A percentile compares a stretch with the other conserved stretches of the same genome.
Evolutionary conservation across 1,139 yeast genomes (phyloP).

Genomic region (Casaregolazyma suthepensis): DNA sequence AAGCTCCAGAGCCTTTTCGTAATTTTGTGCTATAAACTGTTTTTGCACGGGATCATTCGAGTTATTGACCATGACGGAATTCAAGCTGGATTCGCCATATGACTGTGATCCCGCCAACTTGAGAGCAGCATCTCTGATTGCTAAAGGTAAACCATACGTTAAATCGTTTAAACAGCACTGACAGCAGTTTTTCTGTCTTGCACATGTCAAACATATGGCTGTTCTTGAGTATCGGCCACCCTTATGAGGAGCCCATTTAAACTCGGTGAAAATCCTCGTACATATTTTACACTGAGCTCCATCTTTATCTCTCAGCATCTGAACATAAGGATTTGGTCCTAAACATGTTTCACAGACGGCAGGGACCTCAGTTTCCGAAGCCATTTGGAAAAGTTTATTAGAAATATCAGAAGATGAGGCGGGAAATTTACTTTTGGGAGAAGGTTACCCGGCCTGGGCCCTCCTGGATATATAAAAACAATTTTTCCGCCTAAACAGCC

Average conservation of each 20-base stretch:
- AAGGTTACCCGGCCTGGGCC: neutral
- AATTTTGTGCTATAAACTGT: conserved; percentile 47
- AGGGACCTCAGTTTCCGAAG: conserved; percentile 43
- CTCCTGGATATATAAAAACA: neutral
- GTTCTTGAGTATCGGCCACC: conserved; percentile 27
- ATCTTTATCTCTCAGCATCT: conserved; percentile 64
- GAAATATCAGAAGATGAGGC: neutral
- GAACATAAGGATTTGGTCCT: conserved; percentile 57
- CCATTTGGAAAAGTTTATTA: neutral
- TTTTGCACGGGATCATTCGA: conserved; percentile 42
- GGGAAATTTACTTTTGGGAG: neutral
- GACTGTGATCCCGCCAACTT: conserved; percentile 49
- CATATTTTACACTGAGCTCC: conserved; percentile 70
- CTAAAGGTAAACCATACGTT: conserved; percentile 70
- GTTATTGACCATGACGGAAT: conserved; percentile 28
- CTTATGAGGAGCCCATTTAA: conserved; percentile 52
- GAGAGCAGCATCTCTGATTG: conserved; percentile 74
- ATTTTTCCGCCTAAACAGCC: neutral
- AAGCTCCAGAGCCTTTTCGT: conserved; percentile 39
- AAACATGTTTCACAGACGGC: conserved; percentile 69
- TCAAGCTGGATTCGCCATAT: conserved; percentile 26
- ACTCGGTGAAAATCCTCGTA: conserved; percentile 77
- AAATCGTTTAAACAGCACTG: conserved; percentile 83
- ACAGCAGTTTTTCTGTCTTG: conserved; percentile 74
- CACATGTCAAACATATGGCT: conserved; percentile 66